phyloP scores from a whole-genome alignment of 345 rosid species.

The Brassica cretica region DNA sequence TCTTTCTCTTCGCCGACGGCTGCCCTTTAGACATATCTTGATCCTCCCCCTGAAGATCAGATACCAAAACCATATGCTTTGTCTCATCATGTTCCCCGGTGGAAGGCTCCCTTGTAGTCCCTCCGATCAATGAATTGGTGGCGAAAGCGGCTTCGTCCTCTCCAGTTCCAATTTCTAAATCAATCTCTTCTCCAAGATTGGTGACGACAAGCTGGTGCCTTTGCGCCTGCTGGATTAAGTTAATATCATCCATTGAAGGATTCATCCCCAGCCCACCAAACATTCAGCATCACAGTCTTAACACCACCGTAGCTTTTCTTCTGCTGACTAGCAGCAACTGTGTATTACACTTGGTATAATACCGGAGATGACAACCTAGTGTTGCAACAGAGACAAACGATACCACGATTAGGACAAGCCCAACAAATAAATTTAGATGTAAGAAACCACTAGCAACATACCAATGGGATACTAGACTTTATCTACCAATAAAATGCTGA shows the following conservation, averaged over 20 bases:
- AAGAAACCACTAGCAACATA: not conserved
- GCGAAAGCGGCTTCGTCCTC: conserved; percentile 88
- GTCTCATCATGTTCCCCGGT: conserved; percentile 79
- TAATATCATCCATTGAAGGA: conserved; percentile 94
- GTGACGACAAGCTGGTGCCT: conserved; percentile 93
- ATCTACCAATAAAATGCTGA: not conserved
- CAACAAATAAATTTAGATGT: not conserved
- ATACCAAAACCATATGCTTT: conserved; percentile 72
- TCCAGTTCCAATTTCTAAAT: conserved; percentile 93
- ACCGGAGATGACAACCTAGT: conserved; percentile 22
- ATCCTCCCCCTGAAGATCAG: conserved; percentile 67
- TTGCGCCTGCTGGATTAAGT: conserved; percentile 93
- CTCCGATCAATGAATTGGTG: conserved; percentile 67
- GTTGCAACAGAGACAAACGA: conserved; percentile 1
- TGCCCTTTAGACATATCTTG: conserved; percentile 68
- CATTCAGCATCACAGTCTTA: conserved; percentile 88
- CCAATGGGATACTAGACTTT: not conserved
- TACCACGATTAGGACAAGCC: conserved; percentile 6
- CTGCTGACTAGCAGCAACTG: conserved; percentile 28
- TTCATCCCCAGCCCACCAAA: conserved; percentile 90
- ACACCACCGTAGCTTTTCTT: conserved; percentile 39
- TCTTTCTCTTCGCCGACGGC: conserved; percentile 74
- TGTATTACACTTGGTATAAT: conserved; percentile 15
- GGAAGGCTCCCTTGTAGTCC: conserved; percentile 64
- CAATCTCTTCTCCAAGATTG: conserved; percentile 96